Evolutionary conservation across 2,329 filamentous ascomycete genomes (phyloP).

Genomic region (Neobulgaria alba): DNA sequence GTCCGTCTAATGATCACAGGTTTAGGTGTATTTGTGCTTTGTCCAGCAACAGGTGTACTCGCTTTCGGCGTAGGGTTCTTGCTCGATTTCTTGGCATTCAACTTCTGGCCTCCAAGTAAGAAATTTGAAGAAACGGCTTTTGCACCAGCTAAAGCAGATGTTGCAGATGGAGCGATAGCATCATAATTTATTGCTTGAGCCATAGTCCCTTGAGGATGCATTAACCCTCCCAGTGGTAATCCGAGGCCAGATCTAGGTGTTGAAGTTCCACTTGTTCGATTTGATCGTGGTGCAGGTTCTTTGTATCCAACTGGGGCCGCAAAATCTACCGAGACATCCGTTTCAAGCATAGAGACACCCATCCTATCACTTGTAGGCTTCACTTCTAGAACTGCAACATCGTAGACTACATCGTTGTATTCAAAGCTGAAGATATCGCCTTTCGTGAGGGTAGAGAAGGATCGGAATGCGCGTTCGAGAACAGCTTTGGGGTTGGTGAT

Average conservation of each 20-base stretch:
- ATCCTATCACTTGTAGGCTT: slow-evolving; percentile 78
- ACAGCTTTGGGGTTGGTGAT: slow-evolving; percentile 97
- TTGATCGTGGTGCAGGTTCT: slow-evolving; percentile 57
- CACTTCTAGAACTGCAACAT: slow-evolving; percentile 87
- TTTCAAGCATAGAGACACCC: slow-evolving; percentile 91
- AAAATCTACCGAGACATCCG: slow-evolving; percentile 93
- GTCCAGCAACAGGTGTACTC: slow-evolving; percentile 59
- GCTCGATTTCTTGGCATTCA: slow-evolving; percentile 74
- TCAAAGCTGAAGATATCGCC: slow-evolving; percentile 93
- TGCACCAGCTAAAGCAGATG: slow-evolving; percentile 52
- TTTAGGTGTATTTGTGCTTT: slow-evolving; percentile 31
- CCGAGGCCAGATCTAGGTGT: slow-evolving; percentile 65
- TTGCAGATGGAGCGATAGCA: slow-evolving; percentile 73
- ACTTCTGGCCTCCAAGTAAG: slow-evolving; percentile 66
- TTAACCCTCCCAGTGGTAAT: slow-evolving; percentile 59
- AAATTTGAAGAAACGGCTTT: slow-evolving; percentile 69
- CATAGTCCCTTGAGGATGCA: slow-evolving; percentile 88
- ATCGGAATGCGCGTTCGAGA: slow-evolving; percentile 90
- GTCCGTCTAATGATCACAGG: slow-evolving; percentile 37
- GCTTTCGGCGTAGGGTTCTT: slow-evolving; percentile 67
- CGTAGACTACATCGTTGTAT: slow-evolving; percentile 92
- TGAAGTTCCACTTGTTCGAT: slow-evolving; percentile 64
- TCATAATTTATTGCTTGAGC: slow-evolving; percentile 96
- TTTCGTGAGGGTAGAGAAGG: slow-evolving; percentile 88
- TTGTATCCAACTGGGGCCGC: slow-evolving; percentile 90